These are phyloP conservation scores for Crithidia thermophila DNA, from an alignment of 208 protist genomes.

Conservation along the genomic window DNA sequence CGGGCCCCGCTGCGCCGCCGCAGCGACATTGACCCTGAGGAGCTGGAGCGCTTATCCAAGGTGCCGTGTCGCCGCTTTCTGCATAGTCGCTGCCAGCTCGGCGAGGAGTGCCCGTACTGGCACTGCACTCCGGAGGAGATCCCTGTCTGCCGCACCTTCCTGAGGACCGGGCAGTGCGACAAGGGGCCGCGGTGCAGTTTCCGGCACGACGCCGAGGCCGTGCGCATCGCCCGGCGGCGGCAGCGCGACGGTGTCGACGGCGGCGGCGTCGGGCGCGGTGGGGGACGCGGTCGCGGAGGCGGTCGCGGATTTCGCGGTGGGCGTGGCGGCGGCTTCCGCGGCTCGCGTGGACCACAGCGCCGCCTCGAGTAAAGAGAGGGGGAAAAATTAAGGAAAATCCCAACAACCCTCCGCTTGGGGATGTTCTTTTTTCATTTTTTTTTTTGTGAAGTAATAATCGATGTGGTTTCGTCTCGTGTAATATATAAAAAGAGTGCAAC, in stretches of 20 bases:
- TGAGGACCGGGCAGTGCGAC: conserved; percentile 54
- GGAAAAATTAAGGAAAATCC: no score
- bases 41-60: conserved; percentile 39
- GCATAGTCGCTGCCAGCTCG: conserved; percentile 44
- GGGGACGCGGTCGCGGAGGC: not conserved
- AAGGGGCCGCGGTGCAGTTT: conserved; percentile 74
- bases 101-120: conserved; percentile 73
- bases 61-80: conserved; percentile 81
- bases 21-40: conserved; percentile 48
- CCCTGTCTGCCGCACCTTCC: conserved; percentile 66
- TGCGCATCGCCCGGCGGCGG: conserved; percentile 37
- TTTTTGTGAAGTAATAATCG: not conserved
- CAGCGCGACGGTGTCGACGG: conserved; percentile 31
- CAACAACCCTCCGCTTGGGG: not conserved
- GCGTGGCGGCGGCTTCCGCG: conserved; percentile 21
- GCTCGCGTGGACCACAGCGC: not conserved
- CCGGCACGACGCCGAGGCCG: conserved; percentile 62
- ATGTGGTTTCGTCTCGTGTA: not conserved
- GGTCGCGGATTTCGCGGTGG: conserved; percentile 1
- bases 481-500: no score
- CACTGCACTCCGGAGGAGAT: conserved; percentile 73
- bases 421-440: not conserved
- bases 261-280: not conserved
- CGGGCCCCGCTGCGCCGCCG: conserved; percentile 41
- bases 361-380: not conserved